These are phyloP conservation scores for Trichophyton simii DNA, from an alignment of 2,329 filamentous ascomycete genomes.

Conservation along the genomic window DNA sequence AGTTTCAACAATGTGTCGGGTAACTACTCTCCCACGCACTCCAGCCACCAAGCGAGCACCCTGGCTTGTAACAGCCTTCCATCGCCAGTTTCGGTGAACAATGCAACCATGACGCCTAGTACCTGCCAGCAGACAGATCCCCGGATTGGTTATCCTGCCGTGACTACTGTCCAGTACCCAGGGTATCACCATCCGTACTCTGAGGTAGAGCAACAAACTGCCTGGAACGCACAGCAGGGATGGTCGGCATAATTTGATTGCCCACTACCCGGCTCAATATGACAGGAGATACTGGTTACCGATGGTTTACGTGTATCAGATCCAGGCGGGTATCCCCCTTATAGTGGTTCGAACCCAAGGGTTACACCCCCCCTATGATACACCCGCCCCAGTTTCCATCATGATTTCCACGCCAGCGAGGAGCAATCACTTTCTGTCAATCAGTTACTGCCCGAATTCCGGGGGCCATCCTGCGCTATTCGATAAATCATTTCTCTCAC, in stretches of 20 bases:
- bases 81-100: neutral
- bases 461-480: neutral
- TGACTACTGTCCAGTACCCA: neutral
- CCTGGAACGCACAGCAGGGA: conserved; percentile 6
- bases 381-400: neutral
- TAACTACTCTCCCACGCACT: neutral
- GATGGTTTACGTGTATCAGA: neutral
- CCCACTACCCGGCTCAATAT: neutral
- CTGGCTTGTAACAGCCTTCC: neutral
- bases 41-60: neutral
- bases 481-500: neutral
- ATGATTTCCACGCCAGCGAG: neutral
- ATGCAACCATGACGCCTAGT: conserved; percentile 1
- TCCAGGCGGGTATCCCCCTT: no score
- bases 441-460: neutral
- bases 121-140: conserved; percentile 1
- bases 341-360: neutral
- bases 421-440: neutral
- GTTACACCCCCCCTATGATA: neutral
- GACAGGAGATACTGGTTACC: neutral
- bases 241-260: conserved; percentile 6
- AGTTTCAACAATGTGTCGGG: neutral
- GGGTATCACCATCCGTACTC: neutral
- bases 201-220: conserved; percentile 5
- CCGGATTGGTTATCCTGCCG: neutral